Base-by-base conservation (phyloP, 140 eudicot species). In the Cichorium intybus region DNA sequence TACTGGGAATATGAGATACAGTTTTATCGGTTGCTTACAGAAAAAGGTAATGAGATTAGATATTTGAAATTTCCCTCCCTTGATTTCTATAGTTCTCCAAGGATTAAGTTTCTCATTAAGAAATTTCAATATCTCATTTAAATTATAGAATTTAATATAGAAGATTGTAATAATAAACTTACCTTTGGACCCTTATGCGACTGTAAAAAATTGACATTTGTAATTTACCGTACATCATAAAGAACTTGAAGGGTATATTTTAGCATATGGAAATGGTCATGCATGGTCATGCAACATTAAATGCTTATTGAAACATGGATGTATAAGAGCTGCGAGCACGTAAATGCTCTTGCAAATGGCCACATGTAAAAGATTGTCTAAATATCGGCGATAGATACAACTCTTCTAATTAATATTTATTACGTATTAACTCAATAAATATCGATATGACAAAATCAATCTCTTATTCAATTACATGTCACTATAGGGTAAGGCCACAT, bases 1-100 rank as follows among this genome's bases (percentile, higher is more conserved):
- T 15, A 22, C 46, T 31, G 1, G 59, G 47, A 8, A 41, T 45
- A 17, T 46, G 63, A 56, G 58, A 41, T 72, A 51, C 70, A 37
- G 18, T 35, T 20, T 54, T 24, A 64, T 56, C 3, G 35, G 65
- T 65, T 21, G 62, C 12, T 35, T 47, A 11, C 10, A 24, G 24
- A 64, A 50, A 45, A 41, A 27, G 11, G 16, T 27, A 17, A 55
- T 11, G 31, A 24, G 61, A 29, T 55, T 26, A 24, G 0, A 26
- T 26, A 29, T 55, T n/a, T 14, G n/a, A 26, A 55, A 26, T 24
- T 6, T 11, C 16, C 34, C 66, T 15, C 27, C n/a, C 18, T 43
- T 43, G 18, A 39, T 14, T 43, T 15, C 46, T 43, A 14, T 43
- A 15, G 3, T 14, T 7, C 18, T 7, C 18, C 49, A 43, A 43